Base-by-base conservation (phyloP, 441 rosid genomes). In the Aleurites moluccanus region DNA sequence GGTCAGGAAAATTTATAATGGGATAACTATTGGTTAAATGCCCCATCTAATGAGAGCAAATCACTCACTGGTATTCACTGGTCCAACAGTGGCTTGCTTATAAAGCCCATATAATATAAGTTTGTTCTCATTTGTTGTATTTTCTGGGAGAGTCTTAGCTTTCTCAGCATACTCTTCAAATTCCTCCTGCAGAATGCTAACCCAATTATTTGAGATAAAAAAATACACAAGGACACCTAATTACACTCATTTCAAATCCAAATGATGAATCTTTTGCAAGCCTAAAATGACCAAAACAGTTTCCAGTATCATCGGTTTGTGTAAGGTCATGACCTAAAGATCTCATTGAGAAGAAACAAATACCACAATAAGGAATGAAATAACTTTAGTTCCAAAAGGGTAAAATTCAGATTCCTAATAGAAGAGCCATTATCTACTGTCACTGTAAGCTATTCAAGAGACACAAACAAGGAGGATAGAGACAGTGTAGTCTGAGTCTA, bases 61-160 rank as follows among this genome's bases (percentile, higher is more conserved):
- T 59, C 71, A 86, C 82, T 83, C 47, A 92, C 99, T 40, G 72
- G 97, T 91, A 83, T 75, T 82, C 73, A 95, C 99, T 47, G 90
- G 86, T 27, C 99, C 99, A 47, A 87, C 79, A 0, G 89, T 90
- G 79, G 92, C 90, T 81, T 90, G 97, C 92, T 95, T 95, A 87
- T 6, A 95, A 21, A 95, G 95, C 1, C 96, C 98, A 67, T 95
- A 95, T 18, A 95, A 91, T 73, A 93, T 91, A 44, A 95, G 98
- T 85, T 85, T 87, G 86, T 73, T 82, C 61, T 87, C 97, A 45
- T 95, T 86, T 5, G 97, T 81, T 47, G 97, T 89, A 2, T 9
- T 80, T 76, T 83, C 90, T 8, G 88, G 88, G 77, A 88, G 79
- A 64, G 85, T 85, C 88, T 82, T 86, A n/a, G 86, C 88, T 74